Percentiles rank a stretch among this genome's conserved stretches.
Evolutionary conservation across 768 basidiomycete species (phyloP).

Genomic region (Tulasnella sp.): DNA sequence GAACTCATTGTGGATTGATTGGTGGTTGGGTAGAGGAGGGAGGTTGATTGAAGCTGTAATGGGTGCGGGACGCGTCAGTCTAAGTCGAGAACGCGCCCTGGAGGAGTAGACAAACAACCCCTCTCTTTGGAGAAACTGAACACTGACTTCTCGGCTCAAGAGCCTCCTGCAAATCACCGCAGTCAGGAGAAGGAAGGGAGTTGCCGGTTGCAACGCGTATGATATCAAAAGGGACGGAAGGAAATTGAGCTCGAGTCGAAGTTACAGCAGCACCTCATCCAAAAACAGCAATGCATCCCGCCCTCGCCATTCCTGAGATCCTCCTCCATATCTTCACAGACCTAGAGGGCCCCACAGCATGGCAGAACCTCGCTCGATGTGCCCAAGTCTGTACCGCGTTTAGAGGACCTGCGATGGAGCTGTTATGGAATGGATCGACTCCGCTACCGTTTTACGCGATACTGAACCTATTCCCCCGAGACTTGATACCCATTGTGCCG

Average conservation of each 20-base stretch:
- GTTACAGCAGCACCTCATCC: background rate
- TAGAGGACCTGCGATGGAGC: background rate
- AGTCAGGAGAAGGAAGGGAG: no score
- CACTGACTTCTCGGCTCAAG: background rate
- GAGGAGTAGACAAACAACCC: conserved; percentile 24
- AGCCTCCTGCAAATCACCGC: background rate
- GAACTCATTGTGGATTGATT: conserved; percentile 22
- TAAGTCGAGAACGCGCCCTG: conserved; percentile 22
- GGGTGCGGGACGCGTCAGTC: conserved; percentile 34
- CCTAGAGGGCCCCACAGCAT: background rate
- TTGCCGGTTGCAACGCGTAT: no score
- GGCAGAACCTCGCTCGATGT: conserved; percentile 3
- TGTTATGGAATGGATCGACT: conserved; percentile 1
- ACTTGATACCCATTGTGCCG: background rate
- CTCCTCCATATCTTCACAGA: conserved; percentile 7
- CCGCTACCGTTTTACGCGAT: background rate
- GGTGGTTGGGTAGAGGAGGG: conserved; percentile 1
- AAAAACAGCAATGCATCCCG: conserved; percentile 8
- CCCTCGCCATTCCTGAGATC: background rate
- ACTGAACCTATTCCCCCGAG: conserved; percentile 6
- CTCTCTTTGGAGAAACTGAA: background rate
- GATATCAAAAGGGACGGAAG: no score
- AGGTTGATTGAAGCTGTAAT: conserved; percentile 11
- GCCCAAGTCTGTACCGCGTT: conserved; percentile 9
- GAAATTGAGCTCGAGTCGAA: no score